Base-by-base conservation (phyloP, 768 basidiomycete genomes). In the Cubamyces sp. region DNA sequence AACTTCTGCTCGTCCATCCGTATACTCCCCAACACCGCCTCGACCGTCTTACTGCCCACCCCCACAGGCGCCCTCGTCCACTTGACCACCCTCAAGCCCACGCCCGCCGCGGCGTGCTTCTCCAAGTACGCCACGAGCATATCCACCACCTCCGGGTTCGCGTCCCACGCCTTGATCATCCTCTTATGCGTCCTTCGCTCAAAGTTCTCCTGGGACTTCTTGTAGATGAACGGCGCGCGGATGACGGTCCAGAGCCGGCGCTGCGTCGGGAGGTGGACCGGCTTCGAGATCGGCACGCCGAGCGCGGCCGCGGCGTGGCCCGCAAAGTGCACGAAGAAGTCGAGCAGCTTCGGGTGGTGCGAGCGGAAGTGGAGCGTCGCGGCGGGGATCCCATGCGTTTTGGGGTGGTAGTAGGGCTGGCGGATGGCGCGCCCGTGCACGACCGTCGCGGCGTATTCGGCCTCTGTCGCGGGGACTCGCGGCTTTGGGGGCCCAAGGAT, bases 151-250 rank as follows among this genome's bases (percentile, higher is more conserved):
- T 87, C 85, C 3, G 83, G 77, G 69, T 95, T 82, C 18, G 94
- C 86, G 74, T 98, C 96, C 82, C 85, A 98, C 0, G 94, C 91
- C 75, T 94, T 96, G 76, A 98, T 86, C 41, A 84, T 83, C 12
- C 96, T 84, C 70, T 91, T 92, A 71, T 96, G 91, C 55, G 88
- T 87, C 68, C 80, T 84, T 26, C 92, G 79, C 73, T 94, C 90
- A 73, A 96, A 98, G 76, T 98, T 98, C 79, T 98, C 95, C 75
- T 98, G 95, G 18, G 84, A 79, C 76, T 96, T 97, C 72, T 98
- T 98, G 74, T 96, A 90, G 5, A 85, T 87, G 71, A 98, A 98
- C 11, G 96, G 96, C 3, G 86, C 84, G 39, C 88, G 84, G 9
- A 83, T 81, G 18, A 97, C 95, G 0, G 96, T 97, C 87, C 92